Base-by-base conservation (phyloP, 345 rosid genomes). In the Capsella bursapastoris region DNA sequence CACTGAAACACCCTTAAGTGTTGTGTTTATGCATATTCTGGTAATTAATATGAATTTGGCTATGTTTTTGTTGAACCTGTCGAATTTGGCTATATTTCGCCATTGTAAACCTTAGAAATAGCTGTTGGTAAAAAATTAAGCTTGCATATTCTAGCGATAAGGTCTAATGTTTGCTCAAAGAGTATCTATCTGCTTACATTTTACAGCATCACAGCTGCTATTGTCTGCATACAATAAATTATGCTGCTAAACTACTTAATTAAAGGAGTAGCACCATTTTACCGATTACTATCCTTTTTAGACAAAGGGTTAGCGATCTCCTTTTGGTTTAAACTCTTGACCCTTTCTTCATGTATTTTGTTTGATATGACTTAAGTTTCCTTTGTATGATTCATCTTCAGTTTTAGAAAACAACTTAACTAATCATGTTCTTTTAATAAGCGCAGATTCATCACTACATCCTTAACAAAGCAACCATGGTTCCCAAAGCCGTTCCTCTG, bases 391-490 rank as follows among this genome's bases (percentile, higher is more conserved):
- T 12, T 16, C 27, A 8, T 56, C 29, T 67, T 59, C 55, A 67
- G 6, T 32, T 58, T 31, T 28, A 29, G 72, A 16, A 22, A 65
- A 53, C 2, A 66, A 74, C 27, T 37, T 15, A 6, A 6, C 6
- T 60, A 55, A 53, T 37, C 66, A 70, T 64, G 37, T 28, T 38
- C 22, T 53, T 48, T 43, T 3, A 35, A 61, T 25, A 59, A 69
- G 7, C 5, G 53, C 93, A 95, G 99, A 87, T 95, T 71, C 99
- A 95, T 76, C 86, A 89, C 14, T 85, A 89, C 82, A 88, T 95
- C 89, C 81, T 90, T 38, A 83, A 90, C 87, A 94, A 91, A 84
- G 88, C 96, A 53, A 89, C 87, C 0, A 75, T 89, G 25, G 87
- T 81, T 75, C 89, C 92, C 15, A 82, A 86, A 75, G 78, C 69